phyloP scores from a whole-genome alignment of 805 yeast species.

The Cyberlindnera xishuangbannaensis region DNA sequence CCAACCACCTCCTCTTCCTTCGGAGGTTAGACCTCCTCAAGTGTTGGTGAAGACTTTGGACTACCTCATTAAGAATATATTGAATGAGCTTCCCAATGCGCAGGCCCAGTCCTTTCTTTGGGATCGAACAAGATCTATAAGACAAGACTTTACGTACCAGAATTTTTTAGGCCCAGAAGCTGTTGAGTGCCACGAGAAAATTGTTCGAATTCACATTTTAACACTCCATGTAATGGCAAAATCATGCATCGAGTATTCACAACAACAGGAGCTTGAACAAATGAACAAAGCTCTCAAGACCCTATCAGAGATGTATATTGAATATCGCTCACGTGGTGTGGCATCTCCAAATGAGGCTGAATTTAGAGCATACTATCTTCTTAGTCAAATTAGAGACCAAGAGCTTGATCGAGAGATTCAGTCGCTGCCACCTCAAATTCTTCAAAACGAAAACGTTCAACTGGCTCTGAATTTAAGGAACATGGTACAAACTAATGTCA shows the following conservation, averaged over 20 bases:
- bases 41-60: slow-evolving; percentile 61
- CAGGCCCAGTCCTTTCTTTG: slow-evolving; percentile 86
- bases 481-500: slow-evolving; percentile 51
- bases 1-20: slow-evolving; percentile 95
- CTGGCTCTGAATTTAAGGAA: slow-evolving; percentile 67
- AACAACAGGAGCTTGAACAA: slow-evolving; percentile 95
- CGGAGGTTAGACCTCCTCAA: slow-evolving; percentile 93
- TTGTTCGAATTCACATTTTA: slow-evolving; percentile 81
- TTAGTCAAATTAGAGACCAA: slow-evolving; percentile 77
- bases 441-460: slow-evolving; percentile 53
- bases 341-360: slow-evolving; percentile 83
- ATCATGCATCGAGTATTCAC: slow-evolving; percentile 64
- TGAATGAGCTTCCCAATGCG: slow-evolving; percentile 69
- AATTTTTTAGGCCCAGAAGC: slow-evolving; percentile 93
- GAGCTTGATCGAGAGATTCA: slow-evolving; percentile 77
- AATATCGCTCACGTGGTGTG: slow-evolving; percentile 65
- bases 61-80: slow-evolving; percentile 58
- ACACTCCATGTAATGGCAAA: slow-evolving; percentile 85
- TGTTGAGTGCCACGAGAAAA: slow-evolving; percentile 84
- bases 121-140: slow-evolving; percentile 94
- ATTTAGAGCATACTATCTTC: slow-evolving; percentile 79
- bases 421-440: slow-evolving; percentile 52
- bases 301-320: slow-evolving; percentile 78
- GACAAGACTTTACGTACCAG: slow-evolving; percentile 96
- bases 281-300: slow-evolving; percentile 88